Percentiles rank a stretch among this genome's conserved stretches.
These are phyloP conservation scores for Jatropha curcas DNA, from an alignment of 345 rosid genomes.

Conservation along the genomic window DNA sequence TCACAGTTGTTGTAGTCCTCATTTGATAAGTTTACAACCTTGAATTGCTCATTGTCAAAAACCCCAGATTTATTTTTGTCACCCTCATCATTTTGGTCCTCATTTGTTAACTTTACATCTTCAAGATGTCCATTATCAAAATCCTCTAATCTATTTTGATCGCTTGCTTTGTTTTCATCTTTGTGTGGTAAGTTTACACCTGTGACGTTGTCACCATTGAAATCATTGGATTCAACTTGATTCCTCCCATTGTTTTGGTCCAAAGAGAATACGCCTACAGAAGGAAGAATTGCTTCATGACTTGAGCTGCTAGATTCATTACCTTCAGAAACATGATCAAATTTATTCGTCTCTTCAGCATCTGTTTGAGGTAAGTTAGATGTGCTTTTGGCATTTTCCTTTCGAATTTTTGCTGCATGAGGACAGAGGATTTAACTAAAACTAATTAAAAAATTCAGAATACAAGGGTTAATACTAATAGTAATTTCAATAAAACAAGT, in stretches of 20 bases:
- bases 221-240: slow-evolving; percentile 20
- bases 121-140: slow-evolving; percentile 18
- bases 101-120: neutral
- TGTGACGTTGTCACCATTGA: slow-evolving; percentile 24
- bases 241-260: slow-evolving; percentile 22
- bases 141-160: slow-evolving; percentile 16
- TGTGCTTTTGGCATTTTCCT: slow-evolving; percentile 27
- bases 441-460: neutral
- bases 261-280: slow-evolving; percentile 29
- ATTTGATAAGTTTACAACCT: neutral
- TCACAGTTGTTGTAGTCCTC: neutral
- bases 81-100: neutral
- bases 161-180: slow-evolving; percentile 27
- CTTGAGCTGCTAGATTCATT: slow-evolving; percentile 31
- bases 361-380: slow-evolving; percentile 33
- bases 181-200: slow-evolving; percentile 22
- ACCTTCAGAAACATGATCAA: slow-evolving; percentile 28
- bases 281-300: slow-evolving; percentile 28
- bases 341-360: slow-evolving; percentile 26
- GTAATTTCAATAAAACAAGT: neutral
- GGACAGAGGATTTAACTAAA: slow-evolving; percentile 20
- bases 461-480: slow-evolving; percentile 8
- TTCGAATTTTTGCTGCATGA: slow-evolving; percentile 56
- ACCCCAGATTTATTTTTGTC: neutral
- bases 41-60: neutral